phyloP scores from a whole-genome alignment of 2,329 filamentous ascomycete genomes.

The Cladosporium sp. region DNA sequence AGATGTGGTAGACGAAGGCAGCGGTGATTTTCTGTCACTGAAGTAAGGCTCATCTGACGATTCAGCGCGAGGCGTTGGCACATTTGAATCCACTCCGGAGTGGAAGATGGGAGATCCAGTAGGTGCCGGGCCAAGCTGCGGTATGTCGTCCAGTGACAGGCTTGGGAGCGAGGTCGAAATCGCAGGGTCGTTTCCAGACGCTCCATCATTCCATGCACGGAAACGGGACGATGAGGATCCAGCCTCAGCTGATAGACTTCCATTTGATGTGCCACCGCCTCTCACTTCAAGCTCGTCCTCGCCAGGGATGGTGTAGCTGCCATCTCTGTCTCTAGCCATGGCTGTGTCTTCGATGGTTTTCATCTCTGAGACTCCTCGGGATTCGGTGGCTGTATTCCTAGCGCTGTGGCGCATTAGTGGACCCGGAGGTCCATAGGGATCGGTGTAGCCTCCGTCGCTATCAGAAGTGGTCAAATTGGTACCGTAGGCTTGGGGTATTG shows the following conservation, averaged over 20 bases:
- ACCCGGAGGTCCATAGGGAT: conserved; percentile 24
- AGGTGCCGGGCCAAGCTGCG: background rate
- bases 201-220: background rate
- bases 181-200: background rate
- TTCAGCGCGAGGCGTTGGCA: background rate
- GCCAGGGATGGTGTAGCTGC: background rate
- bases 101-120: background rate
- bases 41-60: conserved; percentile 14
- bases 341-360: too few relatives aligned
- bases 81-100: background rate
- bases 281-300: conserved; percentile 4
- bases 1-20: background rate
- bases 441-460: conserved; percentile 21
- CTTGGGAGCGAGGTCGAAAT: background rate
- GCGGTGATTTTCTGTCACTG: background rate
- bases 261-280: background rate
- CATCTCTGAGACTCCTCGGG: background rate
- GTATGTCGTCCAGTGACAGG: background rate
- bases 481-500: conserved; percentile 8
- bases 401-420: conserved; percentile 24
- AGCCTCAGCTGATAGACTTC: background rate
- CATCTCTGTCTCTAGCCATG: background rate
- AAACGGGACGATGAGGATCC: background rate
- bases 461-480: conserved; percentile 18
- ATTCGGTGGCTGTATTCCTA: conserved; percentile 27